These are phyloP conservation scores for Candida suzukii DNA, from an alignment of 805 yeast genomes.

Conservation along the genomic window DNA sequence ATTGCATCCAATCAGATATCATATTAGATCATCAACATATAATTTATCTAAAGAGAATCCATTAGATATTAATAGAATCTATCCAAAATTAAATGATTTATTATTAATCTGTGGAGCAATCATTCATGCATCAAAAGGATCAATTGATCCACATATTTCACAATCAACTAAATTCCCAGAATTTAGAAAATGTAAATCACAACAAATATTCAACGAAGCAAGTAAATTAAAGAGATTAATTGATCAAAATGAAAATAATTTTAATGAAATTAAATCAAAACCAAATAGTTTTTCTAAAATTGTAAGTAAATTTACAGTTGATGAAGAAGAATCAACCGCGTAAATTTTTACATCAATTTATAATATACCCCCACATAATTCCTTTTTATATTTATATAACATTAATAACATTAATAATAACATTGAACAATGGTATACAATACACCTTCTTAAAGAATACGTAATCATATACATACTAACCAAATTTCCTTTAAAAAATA, in stretches of 20 bases:
- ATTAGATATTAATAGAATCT: slow-evolving; percentile 8
- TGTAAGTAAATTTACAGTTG: neutral
- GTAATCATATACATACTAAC: too few species aligned
- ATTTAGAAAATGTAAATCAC: slow-evolving; percentile 7
- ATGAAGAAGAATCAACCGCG: neutral
- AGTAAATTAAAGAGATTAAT: neutral
- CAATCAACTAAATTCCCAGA: slow-evolving; percentile 15
- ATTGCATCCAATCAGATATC: slow-evolving; percentile 39
- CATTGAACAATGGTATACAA: too few species aligned
- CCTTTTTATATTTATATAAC: too few species aligned
- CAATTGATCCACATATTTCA: slow-evolving; percentile 6
- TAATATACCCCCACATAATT: too few species aligned
- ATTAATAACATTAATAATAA: too few species aligned
- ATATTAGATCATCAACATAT: slow-evolving; percentile 28
- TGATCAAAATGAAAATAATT: neutral
- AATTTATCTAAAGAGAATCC: slow-evolving; percentile 13
- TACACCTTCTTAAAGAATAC: too few species aligned
- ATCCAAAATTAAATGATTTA: slow-evolving; percentile 7
- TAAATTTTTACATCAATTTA: neutral
- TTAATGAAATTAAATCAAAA: neutral
- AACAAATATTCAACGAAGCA: neutral
- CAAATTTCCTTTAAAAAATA: neutral
- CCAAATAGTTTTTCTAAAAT: neutral
- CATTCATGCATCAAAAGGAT: slow-evolving; percentile 16
- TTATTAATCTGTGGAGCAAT: slow-evolving; percentile 13